These are phyloP conservation scores for Cicer yamashitae DNA, from an alignment of 306 rosid genomes.

Conservation along the genomic window DNA sequence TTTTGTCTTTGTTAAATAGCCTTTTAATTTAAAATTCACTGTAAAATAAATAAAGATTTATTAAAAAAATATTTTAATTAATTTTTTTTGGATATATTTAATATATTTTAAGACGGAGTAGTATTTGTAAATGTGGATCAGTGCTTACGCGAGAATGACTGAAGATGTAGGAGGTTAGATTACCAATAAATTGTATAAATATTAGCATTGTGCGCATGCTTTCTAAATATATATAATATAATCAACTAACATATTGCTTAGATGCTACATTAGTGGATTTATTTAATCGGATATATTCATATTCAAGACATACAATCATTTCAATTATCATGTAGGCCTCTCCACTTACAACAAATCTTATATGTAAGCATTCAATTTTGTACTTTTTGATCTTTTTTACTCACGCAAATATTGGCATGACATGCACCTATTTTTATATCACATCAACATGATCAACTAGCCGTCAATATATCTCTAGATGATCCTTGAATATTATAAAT, in stretches of 20 bases:
- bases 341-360: slow-evolving; percentile 57
- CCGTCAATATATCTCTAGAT: slow-evolving; percentile 16
- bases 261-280: slow-evolving; percentile 35
- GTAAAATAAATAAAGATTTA: too few species aligned
- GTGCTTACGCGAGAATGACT: too few species aligned
- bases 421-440: slow-evolving; percentile 31
- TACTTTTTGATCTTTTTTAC: background rate
- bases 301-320: slow-evolving; percentile 61
- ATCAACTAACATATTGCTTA: slow-evolving; percentile 40
- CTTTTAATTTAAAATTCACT: too few species aligned
- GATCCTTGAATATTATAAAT: slow-evolving; percentile 42
- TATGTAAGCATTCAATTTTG: slow-evolving; percentile 9
- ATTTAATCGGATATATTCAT: slow-evolving; percentile 32
- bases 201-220: slow-evolving; percentile 62
- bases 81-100: too few species aligned
- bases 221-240: slow-evolving; percentile 21
- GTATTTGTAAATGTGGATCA: too few species aligned
- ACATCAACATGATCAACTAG: slow-evolving; percentile 30
- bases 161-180: too few species aligned
- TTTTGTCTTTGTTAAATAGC: too few species aligned
- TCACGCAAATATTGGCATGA: background rate
- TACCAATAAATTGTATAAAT: too few species aligned
- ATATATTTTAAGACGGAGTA: too few species aligned
- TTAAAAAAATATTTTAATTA: too few species aligned
- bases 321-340: slow-evolving; percentile 50